Base-by-base conservation (phyloP, 345 rosid genomes). In the Atalantia buxifolia region DNA sequence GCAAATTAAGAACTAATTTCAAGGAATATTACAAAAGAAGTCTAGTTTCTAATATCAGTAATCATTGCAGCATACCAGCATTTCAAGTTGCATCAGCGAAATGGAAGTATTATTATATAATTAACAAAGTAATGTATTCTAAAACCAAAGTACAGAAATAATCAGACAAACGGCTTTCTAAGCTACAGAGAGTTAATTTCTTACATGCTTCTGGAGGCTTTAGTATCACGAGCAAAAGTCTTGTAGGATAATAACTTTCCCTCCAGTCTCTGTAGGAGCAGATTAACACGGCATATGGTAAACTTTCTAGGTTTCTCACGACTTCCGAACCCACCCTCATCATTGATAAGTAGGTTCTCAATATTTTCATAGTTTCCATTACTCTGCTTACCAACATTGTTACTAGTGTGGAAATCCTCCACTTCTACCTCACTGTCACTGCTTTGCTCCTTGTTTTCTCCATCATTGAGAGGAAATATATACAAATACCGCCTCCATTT, bases 401-500 rank as follows among this genome's bases (percentile, higher is more conserved):
- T 80, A 66, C 69, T 66, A 69, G 62, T 78, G 66, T 65, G 38
- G 24, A 81, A 82, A 69, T 71, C 77, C 79, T 80, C 82, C 69
- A 12, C 66, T 63, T 77, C 71, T 59, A 80, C 76, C 77, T 38
- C 88, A 68, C 35, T 81, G 75, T 81, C 86, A 72, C 70, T 56
- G 55, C 80, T 71, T 77, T 78, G 81, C 66, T 83, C 88, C 56
- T 45, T 71, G 68, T 77, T 74, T 80, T 90, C 93, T 62, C 87
- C 85, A 68, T 79, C 84, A 78, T 81, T 87, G 57, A 96, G 78
- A 65, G 99, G 99, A 85, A 94, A 92, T 25, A 91, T 87, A 82
- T 96, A 96, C 60, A 92, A 85, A 85, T 96, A 96, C 53, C 89
- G 93, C 84, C 97, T 94, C 98, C 99, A 94, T 81, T 90, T 94